Evolutionary conservation across 202 grass and related monocot genomes (phyloP), one percentile per base, ranked within the genome.

Genomic region (Cymbopogon flexuosus): DNA sequence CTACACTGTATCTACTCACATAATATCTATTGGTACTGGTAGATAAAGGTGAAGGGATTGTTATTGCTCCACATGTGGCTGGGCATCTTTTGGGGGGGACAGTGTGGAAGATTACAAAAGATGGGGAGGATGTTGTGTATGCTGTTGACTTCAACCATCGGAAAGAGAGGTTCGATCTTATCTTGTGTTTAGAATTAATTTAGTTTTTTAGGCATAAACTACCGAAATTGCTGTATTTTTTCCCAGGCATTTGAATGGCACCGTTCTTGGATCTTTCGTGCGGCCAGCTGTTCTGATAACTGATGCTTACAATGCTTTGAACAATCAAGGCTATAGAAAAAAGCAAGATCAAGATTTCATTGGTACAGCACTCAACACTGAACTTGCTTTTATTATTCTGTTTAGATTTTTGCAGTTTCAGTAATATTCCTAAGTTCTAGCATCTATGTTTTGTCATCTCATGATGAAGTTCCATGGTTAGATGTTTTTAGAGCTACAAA

Each of bases 41-140:
- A n/a, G 92, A 91, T 84, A 94, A 98, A 88, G 95, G 95, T 72
- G 95, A 98, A 80, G 95, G 95, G 74, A 94, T 98, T 88, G 92
- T 94, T 74, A 98, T 98, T 88, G 79, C 92, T 54, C 95, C 95
- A 19, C 90, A 94, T 79, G 95, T 94, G 49, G 87, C 90, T 54
- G 95, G 95, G 31, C 95, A 98, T 93, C 92, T 93, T 86, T 88
- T 98, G 90, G 92, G 95, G 0, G 90, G 92, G 42, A 94, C 95
- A 5, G 72, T 98, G 70, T 98, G 95, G 95, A 98, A 94, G 88
- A 98, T 98, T 80, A 98, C 95, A 52, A 94, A 98, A 83, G 95
- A 98, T 88, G 95, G 95, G 31, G 92, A 98, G 56, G 92, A 98
- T 72, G 86, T 98, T 0, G 60, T 98, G 46, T 98, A 98, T 72